phyloP scores from a whole-genome alignment of 2,329 filamentous ascomycete species.

The Colletotrichum sp. region DNA sequence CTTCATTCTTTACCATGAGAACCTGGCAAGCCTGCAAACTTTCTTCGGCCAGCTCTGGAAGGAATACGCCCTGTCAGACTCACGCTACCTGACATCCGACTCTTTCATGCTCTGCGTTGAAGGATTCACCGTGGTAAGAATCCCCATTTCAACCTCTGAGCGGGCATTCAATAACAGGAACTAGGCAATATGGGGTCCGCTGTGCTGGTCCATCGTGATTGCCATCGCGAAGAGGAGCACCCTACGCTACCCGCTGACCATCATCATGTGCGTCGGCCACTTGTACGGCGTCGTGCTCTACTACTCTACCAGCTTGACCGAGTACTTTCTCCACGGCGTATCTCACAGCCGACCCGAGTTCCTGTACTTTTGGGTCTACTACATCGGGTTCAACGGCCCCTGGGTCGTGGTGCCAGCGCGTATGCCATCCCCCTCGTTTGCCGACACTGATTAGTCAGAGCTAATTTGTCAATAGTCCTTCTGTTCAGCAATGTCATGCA shows the following conservation, averaged over 20 bases:
- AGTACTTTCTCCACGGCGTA: constrained; percentile 48
- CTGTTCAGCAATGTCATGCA: background rate
- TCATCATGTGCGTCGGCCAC: constrained; percentile 57
- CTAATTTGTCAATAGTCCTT: background rate
- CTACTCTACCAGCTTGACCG: constrained; percentile 61
- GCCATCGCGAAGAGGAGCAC: constrained; percentile 49
- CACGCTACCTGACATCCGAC: constrained; percentile 82
- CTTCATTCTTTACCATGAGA: constrained; percentile 73
- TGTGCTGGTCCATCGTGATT: constrained; percentile 55
- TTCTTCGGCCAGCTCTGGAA: constrained; percentile 91
- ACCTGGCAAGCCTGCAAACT: constrained; percentile 70
- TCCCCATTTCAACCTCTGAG: background rate
- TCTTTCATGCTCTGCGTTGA: constrained; percentile 89
- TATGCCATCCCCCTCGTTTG: constrained; percentile 35
- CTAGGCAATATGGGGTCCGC: constrained; percentile 62
- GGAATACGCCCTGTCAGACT: constrained; percentile 88
- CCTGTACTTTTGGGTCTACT: constrained; percentile 70
- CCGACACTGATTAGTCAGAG: background rate
- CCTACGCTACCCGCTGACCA: constrained; percentile 56
- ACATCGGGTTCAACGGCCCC: constrained; percentile 63
- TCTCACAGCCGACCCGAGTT: constrained; percentile 64
- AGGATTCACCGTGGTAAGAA: constrained; percentile 75
- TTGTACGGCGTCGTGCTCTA: constrained; percentile 69
- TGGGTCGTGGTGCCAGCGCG: constrained; percentile 63
- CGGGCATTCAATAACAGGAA: too few relatives aligned